These are phyloP conservation scores for Talaromyces sp. DNA, from an alignment of 2,329 filamentous ascomycete species.

Conservation along the genomic window DNA sequence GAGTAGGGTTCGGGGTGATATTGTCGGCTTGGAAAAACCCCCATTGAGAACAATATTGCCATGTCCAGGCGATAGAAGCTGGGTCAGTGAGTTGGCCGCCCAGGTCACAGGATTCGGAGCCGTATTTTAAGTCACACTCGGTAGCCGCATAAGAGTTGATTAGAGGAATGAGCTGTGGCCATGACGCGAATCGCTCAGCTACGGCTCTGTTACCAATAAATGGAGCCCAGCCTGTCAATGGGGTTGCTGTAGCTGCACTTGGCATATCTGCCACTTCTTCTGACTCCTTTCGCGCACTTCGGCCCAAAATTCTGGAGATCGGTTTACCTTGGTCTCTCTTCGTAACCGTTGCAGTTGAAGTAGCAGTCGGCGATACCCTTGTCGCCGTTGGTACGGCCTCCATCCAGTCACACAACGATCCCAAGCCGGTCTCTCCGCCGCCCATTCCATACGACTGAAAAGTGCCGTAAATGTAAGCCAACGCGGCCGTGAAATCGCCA, in stretches of 20 bases:
- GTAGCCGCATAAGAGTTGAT: conserved; percentile 41
- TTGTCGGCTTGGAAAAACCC: conserved; percentile 52
- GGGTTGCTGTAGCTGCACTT: conserved; percentile 25
- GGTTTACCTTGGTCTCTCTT: neutral
- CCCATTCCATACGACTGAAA: conserved; percentile 47
- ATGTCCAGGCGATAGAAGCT: conserved; percentile 45
- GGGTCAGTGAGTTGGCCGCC: conserved; percentile 34
- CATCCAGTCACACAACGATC: conserved; percentile 47
- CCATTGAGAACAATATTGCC: conserved; percentile 55
- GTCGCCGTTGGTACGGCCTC: conserved; percentile 24
- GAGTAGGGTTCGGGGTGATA: conserved; percentile 33
- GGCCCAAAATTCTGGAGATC: neutral
- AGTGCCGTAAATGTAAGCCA: conserved; percentile 38
- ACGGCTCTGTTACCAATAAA: conserved; percentile 40
- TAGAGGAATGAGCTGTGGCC: conserved; percentile 34
- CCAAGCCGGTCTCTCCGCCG: conserved; percentile 33
- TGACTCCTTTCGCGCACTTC: neutral
- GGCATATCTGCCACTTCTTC: neutral
- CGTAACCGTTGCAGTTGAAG: conserved; percentile 6
- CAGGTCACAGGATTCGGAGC: conserved; percentile 37
- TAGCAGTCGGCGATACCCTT: neutral
- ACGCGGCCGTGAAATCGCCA: conserved; percentile 46
- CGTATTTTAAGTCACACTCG: conserved; percentile 34
- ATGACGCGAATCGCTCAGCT: conserved; percentile 43
- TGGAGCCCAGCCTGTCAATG: conserved; percentile 41